Conservation (phyloP, 129 eudicot species). For the Heracleum sosnowskyi region DNA sequence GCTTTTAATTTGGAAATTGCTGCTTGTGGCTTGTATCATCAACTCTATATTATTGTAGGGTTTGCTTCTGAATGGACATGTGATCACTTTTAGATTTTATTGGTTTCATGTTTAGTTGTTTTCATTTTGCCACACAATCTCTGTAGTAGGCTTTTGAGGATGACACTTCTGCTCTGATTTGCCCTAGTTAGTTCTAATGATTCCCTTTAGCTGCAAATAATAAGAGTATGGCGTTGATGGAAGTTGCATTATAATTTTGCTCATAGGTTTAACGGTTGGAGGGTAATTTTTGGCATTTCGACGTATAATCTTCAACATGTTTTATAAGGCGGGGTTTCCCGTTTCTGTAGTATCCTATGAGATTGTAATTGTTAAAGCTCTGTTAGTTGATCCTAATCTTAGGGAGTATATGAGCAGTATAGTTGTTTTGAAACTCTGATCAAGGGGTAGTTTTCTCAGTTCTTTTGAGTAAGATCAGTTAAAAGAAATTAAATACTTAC, state of each 20-base stretch:
- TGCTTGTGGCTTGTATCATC: slow-evolving; percentile 36
- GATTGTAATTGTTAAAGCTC: not conserved
- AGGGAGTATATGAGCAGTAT: not conserved
- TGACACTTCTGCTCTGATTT: not conserved
- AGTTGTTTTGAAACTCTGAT: not conserved
- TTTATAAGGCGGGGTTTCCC: not conserved
- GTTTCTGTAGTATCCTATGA: too few species aligned
- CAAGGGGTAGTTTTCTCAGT: not conserved
- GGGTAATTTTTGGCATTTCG: not conserved
- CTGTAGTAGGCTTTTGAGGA: not conserved
- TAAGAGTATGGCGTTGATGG: not conserved
- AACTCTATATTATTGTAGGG: slow-evolving; percentile 25
- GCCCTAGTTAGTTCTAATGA: not conserved
- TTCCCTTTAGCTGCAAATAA: not conserved
- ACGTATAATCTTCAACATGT: not conserved
- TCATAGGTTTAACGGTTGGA: not conserved
- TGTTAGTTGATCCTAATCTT: too few species aligned
- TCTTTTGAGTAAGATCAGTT: not conserved
- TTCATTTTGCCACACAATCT: not conserved
- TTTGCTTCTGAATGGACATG: slow-evolving; percentile 27
- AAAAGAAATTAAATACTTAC: not conserved
- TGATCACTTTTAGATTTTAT: not conserved
- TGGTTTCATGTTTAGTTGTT: not conserved
- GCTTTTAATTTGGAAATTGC: slow-evolving; percentile 30
- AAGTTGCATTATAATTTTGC: not conserved